These are phyloP conservation scores for Dioscorea cayenensis DNA, from an alignment of 116 monocot species.

Conservation along the genomic window DNA sequence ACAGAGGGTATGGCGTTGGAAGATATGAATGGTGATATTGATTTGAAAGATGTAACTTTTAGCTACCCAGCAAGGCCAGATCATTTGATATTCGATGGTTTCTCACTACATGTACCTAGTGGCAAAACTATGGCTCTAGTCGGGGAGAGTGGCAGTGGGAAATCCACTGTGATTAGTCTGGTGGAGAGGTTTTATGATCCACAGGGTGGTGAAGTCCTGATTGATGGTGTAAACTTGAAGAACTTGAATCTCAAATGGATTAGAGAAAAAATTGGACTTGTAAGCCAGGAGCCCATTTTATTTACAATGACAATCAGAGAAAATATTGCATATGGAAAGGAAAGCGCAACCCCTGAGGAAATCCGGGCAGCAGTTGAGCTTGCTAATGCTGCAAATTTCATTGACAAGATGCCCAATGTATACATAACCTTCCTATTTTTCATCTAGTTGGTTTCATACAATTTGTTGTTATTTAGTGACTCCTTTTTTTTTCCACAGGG, in stretches of 20 bases:
- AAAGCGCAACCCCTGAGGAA: constrained; percentile 35
- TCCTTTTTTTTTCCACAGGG: constrained; percentile 17
- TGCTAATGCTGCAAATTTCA: constrained; percentile 48
- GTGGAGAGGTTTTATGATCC: constrained; percentile 44
- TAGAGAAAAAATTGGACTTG: constrained; percentile 25
- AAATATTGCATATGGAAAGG: constrained; percentile 54
- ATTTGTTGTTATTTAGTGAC: background rate
- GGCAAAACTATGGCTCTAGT: constrained; percentile 34
- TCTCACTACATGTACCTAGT: constrained; percentile 14
- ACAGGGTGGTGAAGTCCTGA: constrained; percentile 30
- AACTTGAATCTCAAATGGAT: constrained; percentile 6
- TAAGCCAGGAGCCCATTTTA: constrained; percentile 53
- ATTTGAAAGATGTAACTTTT: constrained; percentile 20
- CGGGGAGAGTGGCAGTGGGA: constrained; percentile 41
- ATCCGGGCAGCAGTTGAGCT: constrained; percentile 43
- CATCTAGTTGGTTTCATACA: background rate
- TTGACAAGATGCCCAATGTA: constrained; percentile 52
- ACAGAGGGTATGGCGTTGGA: constrained; percentile 1
- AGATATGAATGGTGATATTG: constrained; percentile 33
- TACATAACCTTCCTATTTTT: background rate
- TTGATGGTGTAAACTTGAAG: constrained; percentile 31
- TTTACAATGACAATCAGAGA: constrained; percentile 40
- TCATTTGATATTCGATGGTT: constrained; percentile 8
- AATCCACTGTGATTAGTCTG: constrained; percentile 33
- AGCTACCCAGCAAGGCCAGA: constrained; percentile 13